Base-by-base conservation (phyloP, 148 eudicot species). In the Polygonum maritimum region DNA sequence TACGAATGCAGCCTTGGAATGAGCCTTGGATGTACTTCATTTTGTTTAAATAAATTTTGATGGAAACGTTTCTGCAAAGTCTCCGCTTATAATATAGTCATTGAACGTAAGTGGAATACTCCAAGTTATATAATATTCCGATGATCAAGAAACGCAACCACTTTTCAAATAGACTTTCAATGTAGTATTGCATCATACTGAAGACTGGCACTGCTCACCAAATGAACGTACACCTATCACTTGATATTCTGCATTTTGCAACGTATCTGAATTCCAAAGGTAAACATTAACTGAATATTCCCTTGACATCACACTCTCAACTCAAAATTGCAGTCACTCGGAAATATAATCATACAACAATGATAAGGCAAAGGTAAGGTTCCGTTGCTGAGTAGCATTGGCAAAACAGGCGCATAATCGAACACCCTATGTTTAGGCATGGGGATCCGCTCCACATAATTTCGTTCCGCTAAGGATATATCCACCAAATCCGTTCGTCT, bases 401-500 rank as follows among this genome's bases (percentile, higher is more conserved):
- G 47, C 47, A 6, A 44, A 8, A 44, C 47, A 44, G 47, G 47
- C 47, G 47, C 11, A 44, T 44, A 44, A 44, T 44, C 9, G 8
- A 44, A 44, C 47, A 44, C 47, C 55, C 15, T 60, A 60, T 16
- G 31, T 60, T 35, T 79, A 67, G 14, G 63, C n/a, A 35, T 75
- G 51, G 36, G 70, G 54, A 16, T 81, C 86, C 31, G 14, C 49
- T 71, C 73, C 71, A 70, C 83, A 83, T 73, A 89, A 87, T 80
- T 83, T 86, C 15, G 90, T 95, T 36, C 99, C 99, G 16, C 90
- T 92, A 14, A 92, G 83, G 69, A 95, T 82, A 52, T 92, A 95
- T 48, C 99, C 98, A 75, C 99, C 97, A 76, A 83, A 87, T 36
- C 92, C 90, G 70, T 91, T 92, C 99, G 91, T 95, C 84, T 92